Conservation (phyloP, 139 green algal species). For the Spirogloea muscicola region DNA sequence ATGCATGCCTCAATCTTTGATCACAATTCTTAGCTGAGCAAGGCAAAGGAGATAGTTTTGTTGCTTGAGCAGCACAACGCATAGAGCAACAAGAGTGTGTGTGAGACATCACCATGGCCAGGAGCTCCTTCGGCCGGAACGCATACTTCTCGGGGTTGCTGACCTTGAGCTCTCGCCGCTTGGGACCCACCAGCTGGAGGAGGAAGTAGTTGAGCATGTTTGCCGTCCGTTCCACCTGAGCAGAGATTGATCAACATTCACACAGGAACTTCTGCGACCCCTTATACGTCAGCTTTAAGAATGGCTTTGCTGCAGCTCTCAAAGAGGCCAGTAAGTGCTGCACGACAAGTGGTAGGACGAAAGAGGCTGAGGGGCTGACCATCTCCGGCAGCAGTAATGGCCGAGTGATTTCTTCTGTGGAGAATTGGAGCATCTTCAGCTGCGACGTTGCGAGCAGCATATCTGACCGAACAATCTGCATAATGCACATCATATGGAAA, state of each 20-base stretch:
- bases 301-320: no score
- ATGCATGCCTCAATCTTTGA: no score
- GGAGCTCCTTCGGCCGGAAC: constrained; percentile 77
- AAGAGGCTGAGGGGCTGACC: constrained; percentile 7
- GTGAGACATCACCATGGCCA: constrained; percentile 53
- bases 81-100: not conserved
- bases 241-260: constrained; percentile 53
- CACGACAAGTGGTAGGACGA: no score
- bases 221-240: constrained; percentile 70
- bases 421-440: constrained; percentile 70
- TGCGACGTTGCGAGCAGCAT: constrained; percentile 59
- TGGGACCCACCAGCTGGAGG: constrained; percentile 76
- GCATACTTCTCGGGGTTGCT: constrained; percentile 80
- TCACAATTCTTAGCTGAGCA: no score
- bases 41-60: not conserved
- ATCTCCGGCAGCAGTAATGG: constrained; percentile 59
- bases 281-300: no score
- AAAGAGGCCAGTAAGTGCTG: no score
- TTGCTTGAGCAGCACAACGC: not conserved
- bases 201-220: constrained; percentile 97
- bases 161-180: constrained; percentile 68
- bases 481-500: no score
- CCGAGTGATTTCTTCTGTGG: constrained; percentile 57
- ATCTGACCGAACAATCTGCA: constrained; percentile 49
- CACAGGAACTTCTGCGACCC: no score